Evolutionary conservation across 169 alveolate species (phyloP).

Genomic region (Plasmodium blacklocki): DNA sequence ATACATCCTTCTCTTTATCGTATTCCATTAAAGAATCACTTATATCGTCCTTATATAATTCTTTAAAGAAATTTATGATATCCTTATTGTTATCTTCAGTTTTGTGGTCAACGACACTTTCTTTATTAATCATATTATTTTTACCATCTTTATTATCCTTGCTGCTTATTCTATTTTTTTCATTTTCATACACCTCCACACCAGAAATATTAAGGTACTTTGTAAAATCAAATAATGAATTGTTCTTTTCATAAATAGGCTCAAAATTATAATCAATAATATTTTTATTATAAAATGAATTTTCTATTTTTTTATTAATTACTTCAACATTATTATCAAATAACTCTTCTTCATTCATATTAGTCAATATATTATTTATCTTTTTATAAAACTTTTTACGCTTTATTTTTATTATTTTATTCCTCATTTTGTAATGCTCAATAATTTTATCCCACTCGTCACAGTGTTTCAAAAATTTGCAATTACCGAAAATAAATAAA

Average conservation of each 20-base stretch:
- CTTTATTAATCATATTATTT: neutral
- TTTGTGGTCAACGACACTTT: too few relatives aligned
- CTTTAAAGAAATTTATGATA: conserved; percentile 30
- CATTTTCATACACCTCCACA: neutral
- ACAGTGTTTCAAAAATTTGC: conserved; percentile 50
- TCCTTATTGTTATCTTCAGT: conserved; percentile 13
- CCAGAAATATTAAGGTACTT: conserved; percentile 11
- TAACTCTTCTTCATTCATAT: conserved; percentile 8
- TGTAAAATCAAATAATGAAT: conserved; percentile 17
- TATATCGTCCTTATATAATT: conserved; percentile 25
- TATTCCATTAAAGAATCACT: neutral
- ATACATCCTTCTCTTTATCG: neutral
- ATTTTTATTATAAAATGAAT: conserved; percentile 57
- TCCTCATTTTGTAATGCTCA: conserved; percentile 38
- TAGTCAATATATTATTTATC: conserved; percentile 15
- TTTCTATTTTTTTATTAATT: conserved; percentile 60
- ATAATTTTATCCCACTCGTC: conserved; percentile 65
- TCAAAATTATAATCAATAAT: conserved; percentile 53
- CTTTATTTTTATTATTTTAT: conserved; percentile 53
- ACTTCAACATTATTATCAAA: conserved; percentile 46
- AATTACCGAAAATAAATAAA: conserved; percentile 90
- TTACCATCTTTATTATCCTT: neutral
- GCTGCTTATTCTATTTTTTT: neutral
- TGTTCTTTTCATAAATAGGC: conserved; percentile 28
- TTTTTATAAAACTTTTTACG: conserved; percentile 16